Base-by-base conservation (phyloP, 2,329 filamentous ascomycete species). In the Ceratocystis smalleyi region DNA sequence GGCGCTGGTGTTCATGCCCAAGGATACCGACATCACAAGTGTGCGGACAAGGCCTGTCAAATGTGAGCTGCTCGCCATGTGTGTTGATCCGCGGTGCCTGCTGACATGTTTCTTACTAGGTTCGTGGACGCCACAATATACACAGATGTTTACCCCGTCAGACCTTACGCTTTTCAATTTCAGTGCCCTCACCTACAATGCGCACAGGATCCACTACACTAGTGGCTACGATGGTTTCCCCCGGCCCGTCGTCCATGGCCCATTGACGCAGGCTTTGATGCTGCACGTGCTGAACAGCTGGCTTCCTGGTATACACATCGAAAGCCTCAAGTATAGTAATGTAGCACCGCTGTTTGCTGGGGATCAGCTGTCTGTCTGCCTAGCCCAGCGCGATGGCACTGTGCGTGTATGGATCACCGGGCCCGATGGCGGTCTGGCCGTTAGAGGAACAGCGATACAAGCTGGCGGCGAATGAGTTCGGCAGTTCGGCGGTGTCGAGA, bases 121-220 rank as follows among this genome's bases (percentile, higher is more conserved):
- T 43, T 61, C 54, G 8, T 62, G 66, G 43, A 64, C 35, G 43
- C 61, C 64, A 5, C 15, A 30, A 19, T 22, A 40, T 45, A 43
- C 30, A 12, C 51, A 87, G 69, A 75, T 76, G 0, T 75, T 96
- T 27, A 81, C 75, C 0, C 89, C 91, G 0, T 85, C 85, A 1
- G 78, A 82, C 2, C 77, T 81, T 3, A 81, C 96, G 3, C 83
- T 99, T 63, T 96, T 95, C 76, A 84, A 91, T 66, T 97, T 92
- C 77, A 94, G 88, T 22, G 91, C 91, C 0, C 81, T 99, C 43
- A 92, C 88, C 1, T 91, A 90, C 77, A 99, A 99, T 74, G 89
- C 90, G 1, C 94, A 99, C 74, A 79, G 81, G 17, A 96, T 99
- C 69, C 94, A 99, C 75, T 95, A 89, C 74, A 85, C 84, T 62